Evolutionary conservation across 2,329 filamentous ascomycete genomes (phyloP).

Genomic region (Elsinoe arachidis): DNA sequence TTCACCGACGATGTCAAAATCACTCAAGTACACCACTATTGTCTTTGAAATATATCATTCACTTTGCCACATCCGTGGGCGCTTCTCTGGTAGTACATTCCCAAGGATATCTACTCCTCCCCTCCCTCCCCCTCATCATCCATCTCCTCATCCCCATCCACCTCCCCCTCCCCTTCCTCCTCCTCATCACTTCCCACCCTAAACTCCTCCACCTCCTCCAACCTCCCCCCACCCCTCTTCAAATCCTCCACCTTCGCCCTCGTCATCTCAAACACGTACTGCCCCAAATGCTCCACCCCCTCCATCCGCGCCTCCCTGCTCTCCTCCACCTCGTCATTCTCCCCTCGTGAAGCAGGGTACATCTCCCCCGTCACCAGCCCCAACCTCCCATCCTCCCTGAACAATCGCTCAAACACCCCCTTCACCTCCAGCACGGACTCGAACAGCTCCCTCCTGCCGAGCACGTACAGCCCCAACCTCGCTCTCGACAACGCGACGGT

Average conservation of each 20-base stretch:
- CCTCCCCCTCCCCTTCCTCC: constrained; percentile 23
- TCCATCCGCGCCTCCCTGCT: constrained; percentile 68
- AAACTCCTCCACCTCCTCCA: constrained; percentile 28
- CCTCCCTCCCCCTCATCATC: constrained; percentile 3
- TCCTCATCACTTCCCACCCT: constrained; percentile 22
- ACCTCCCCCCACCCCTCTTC: constrained; percentile 33
- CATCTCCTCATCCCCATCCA: constrained; percentile 25
- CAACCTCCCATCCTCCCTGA: constrained; percentile 55
- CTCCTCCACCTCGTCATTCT: constrained; percentile 40
- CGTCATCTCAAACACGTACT: constrained; percentile 97
- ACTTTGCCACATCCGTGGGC: too few species aligned
- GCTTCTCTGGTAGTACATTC: neutral
- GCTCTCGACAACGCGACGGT: constrained; percentile 93
- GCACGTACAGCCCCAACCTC: constrained; percentile 80
- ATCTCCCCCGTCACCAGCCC: constrained; percentile 77
- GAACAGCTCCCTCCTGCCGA: constrained; percentile 81
- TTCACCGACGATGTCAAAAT: too few species aligned
- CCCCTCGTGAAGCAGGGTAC: constrained; percentile 50
- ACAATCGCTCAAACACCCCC: constrained; percentile 71
- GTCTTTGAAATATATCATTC: too few species aligned
- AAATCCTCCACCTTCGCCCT: constrained; percentile 56
- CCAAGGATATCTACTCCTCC: neutral
- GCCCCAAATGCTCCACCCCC: constrained; percentile 83
- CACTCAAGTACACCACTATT: too few species aligned
- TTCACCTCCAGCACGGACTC: constrained; percentile 81